Base-by-base conservation (phyloP, 305 asterid species). In the Stenogyne calaminthoides region DNA sequence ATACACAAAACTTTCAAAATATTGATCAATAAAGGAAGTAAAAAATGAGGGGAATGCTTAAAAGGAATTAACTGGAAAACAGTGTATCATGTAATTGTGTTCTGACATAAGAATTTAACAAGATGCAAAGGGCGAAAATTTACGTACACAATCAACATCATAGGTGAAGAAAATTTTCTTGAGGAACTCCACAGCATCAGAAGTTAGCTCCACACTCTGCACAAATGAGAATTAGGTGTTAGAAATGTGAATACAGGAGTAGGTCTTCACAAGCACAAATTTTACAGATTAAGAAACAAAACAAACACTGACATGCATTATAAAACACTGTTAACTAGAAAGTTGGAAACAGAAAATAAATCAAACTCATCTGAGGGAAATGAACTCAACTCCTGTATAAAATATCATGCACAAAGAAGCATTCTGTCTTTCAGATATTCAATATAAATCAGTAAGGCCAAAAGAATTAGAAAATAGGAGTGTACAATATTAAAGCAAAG, bases 141-240 rank as follows among this genome's bases (percentile, higher is more conserved):
- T 46, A 74, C 93, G 22, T 91, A 95, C 99, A 71, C 94, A 75
- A 76, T 95, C 97, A 76, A 82, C 85, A 75, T 95, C 99, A 69
- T 82, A 92, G 64, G 93, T 84, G 84, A 71, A 37, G 86, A 95
- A 95, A 65, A 84, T 82, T 59, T 81, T 84, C 79, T 71, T 83
- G 82, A 95, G 95, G 76, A 95, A 95, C 32, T 95, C 96, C 86
- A 87, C 74, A 62, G 97, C 97, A 67, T 95, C 99, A 80, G 70
- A 82, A 64, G 96, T 87, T 64, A 95, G 88, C 95, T 95, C 99
- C 86, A 88, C 97, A 60, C 96, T 92, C 99, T 95, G 65, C 80
- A 80, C 37, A 84, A 77, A 78, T 46, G 78, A 79, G 57, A 82
- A 77, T 54, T 27, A 27, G 44, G 59, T 64, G 72, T 87, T 63